A percentile compares a stretch with the other conserved stretches of the same genome.
These are phyloP conservation scores for Pythium utonaiense DNA, from an alignment of 352 stramenopile species.

Conservation along the genomic window DNA sequence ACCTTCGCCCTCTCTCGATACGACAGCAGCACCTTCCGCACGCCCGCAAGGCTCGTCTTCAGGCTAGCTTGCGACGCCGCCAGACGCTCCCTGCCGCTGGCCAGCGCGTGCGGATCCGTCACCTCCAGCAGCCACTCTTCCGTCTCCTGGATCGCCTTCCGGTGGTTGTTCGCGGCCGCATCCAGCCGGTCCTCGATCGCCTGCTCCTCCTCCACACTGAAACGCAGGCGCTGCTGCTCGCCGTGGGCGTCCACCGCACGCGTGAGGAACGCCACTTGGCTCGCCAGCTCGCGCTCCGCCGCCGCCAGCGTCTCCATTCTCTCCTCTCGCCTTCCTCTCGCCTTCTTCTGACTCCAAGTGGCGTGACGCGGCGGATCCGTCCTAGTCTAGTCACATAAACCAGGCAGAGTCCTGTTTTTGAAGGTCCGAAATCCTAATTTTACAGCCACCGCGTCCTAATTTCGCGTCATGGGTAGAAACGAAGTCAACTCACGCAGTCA, in stretches of 20 bases:
- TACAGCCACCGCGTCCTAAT: not conserved
- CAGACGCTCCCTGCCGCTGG: conserved; percentile 24
- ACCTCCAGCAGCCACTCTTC: conserved; percentile 51
- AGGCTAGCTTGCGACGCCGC: conserved; percentile 30
- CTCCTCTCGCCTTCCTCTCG: not conserved
- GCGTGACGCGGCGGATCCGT: not conserved
- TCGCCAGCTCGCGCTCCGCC: conserved; percentile 42
- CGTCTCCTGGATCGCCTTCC: conserved; percentile 30
- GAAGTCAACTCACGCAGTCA: conserved; percentile 14
- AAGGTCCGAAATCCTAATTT: not conserved
- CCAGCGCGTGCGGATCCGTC: conserved; percentile 25
- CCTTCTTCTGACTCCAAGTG: not conserved
- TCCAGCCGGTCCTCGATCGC: conserved; percentile 54
- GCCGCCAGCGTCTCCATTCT: conserved; percentile 40
- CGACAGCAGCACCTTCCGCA: conserved; percentile 58
- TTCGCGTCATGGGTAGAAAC: not conserved
- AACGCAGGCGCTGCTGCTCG: conserved; percentile 33
- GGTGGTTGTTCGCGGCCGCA: conserved; percentile 35
- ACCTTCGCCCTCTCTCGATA: conserved; percentile 63
- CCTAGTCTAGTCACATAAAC: not conserved
- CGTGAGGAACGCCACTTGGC: conserved; percentile 40
- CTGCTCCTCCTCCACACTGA: conserved; percentile 59
- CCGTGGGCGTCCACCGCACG: conserved; percentile 32
- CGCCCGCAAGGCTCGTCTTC: conserved; percentile 31
- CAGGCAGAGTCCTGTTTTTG: not conserved